Conservation (phyloP, 495 filamentous ascomycete species). For the Penicillium nucicola region DNA sequence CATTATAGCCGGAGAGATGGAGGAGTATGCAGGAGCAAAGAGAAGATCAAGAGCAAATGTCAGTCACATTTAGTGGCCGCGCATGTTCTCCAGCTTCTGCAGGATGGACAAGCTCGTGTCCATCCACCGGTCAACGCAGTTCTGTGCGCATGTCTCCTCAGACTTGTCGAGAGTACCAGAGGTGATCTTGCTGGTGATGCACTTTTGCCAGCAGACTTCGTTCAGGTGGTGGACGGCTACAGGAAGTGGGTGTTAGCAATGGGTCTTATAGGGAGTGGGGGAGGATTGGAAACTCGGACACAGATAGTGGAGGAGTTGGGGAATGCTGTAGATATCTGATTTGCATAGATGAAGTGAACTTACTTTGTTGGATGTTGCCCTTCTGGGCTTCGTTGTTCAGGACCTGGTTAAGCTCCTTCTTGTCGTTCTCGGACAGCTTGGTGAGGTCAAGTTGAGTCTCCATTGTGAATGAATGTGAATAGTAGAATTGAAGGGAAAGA, state of each 20-base stretch:
- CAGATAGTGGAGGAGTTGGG: too few species aligned
- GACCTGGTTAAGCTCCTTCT: conserved; percentile 81
- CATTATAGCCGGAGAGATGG: too few species aligned
- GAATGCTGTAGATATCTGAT: background rate
- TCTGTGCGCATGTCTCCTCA: conserved; percentile 80
- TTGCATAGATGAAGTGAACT: conserved; percentile 23
- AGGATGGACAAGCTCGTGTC: conserved; percentile 80
- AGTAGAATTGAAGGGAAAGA: conserved; percentile 1
- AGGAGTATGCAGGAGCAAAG: background rate
- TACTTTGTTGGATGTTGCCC: conserved; percentile 74
- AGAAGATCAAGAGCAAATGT: background rate
- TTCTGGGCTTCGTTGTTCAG: conserved; percentile 79
- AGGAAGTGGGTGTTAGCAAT: conserved; percentile 10
- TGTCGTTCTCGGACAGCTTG: conserved; percentile 76
- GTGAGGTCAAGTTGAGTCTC: conserved; percentile 55
- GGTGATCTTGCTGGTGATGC: conserved; percentile 65
- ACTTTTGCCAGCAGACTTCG: conserved; percentile 91
- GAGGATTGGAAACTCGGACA: too few species aligned
- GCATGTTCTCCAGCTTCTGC: conserved; percentile 70
- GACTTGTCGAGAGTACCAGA: conserved; percentile 62
- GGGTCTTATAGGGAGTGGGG: background rate
- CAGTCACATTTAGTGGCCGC: conserved; percentile 30
- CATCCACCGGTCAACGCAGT: conserved; percentile 92
- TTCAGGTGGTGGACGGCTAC: conserved; percentile 79
- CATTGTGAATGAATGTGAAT: conserved; percentile 22